Conservation (phyloP, 169 alveolate species). For the Plasmodium relictum region DNA sequence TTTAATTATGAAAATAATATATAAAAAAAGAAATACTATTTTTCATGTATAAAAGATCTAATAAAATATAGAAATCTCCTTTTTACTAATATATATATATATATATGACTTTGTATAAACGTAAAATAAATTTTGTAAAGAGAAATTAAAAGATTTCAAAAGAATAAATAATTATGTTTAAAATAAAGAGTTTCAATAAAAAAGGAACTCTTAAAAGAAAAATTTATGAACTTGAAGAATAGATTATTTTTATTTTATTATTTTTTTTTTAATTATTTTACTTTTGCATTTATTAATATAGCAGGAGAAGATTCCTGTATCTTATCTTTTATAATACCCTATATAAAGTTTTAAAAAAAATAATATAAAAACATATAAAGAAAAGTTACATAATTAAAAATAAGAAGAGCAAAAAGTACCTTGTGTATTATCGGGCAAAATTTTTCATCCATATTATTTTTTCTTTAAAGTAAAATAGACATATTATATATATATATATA, state of each 20-base stretch:
- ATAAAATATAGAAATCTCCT: neutral
- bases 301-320: conserved; percentile 91
- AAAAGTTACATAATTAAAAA: neutral
- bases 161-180: neutral
- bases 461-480: conserved; percentile 20
- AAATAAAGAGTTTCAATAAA: neutral
- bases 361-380: neutral
- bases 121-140: neutral
- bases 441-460: conserved; percentile 63
- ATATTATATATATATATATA: too few species aligned
- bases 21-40: neutral
- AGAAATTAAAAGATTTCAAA: neutral
- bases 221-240: too few species aligned
- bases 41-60: neutral
- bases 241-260: neutral
- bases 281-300: conserved; percentile 88
- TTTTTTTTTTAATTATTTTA: conserved; percentile 20
- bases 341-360: neutral
- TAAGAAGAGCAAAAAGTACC: conserved; percentile 66
- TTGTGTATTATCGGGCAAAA: conserved; percentile 91
- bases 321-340: conserved; percentile 87
- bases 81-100: neutral
- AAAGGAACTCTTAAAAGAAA: neutral
- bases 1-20: neutral
- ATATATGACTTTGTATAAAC: conserved; percentile 1